These are phyloP conservation scores for Cercospora sojina DNA, from an alignment of 2,329 filamentous ascomycete genomes.

Conservation along the genomic window DNA sequence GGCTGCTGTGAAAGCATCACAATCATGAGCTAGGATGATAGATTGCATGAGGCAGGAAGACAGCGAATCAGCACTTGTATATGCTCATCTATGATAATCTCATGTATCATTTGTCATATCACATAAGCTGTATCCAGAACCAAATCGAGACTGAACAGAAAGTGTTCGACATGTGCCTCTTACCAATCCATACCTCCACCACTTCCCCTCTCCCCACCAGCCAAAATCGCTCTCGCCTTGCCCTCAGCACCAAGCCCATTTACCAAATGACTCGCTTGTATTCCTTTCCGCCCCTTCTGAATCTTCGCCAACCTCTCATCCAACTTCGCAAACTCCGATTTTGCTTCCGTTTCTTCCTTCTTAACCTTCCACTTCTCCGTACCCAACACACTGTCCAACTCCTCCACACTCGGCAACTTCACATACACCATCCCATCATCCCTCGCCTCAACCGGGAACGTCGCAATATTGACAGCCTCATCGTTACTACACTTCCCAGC, in stretches of 20 bases:
- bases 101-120: not conserved
- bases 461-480: slow-evolving; percentile 72
- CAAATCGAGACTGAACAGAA: not conserved
- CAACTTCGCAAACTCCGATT: slow-evolving; percentile 51
- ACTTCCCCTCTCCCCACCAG: slow-evolving; percentile 46
- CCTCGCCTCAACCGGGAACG: slow-evolving; percentile 73
- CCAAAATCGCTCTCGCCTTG: slow-evolving; percentile 47
- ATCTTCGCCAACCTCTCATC: slow-evolving; percentile 56
- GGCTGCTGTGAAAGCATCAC: slow-evolving; percentile 2
- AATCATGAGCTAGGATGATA: not conserved
- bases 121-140: not conserved
- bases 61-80: no score
- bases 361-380: slow-evolving; percentile 76
- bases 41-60: not conserved
- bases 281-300: slow-evolving; percentile 53
- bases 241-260: slow-evolving; percentile 46
- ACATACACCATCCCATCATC: slow-evolving; percentile 76
- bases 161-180: not conserved
- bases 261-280: slow-evolving; percentile 47
- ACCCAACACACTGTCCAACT: slow-evolving; percentile 75
- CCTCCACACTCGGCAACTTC: slow-evolving; percentile 74
- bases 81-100: not conserved
- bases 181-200: slow-evolving; percentile 46
- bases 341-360: slow-evolving; percentile 60
- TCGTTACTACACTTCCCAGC: slow-evolving; percentile 75